Evolutionary conservation across 2,329 filamentous ascomycete species (phyloP), one percentile per base, ranked within the genome.

Genomic region (Sporothrix phasma): DNA sequence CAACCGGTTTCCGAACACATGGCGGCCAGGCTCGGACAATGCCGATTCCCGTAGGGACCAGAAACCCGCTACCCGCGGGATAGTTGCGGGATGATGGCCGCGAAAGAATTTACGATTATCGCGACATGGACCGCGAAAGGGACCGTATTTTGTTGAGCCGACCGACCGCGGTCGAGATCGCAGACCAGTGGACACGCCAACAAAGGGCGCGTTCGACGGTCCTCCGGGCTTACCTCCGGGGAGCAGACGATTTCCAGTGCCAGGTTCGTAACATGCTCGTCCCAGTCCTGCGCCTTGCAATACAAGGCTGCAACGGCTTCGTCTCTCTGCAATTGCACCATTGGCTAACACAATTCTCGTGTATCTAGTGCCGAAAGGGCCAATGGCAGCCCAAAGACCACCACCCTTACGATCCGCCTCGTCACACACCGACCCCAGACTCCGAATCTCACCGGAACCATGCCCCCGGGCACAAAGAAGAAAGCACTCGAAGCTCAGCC

Each of bases 91-190:
- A 63, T 10, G 19, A 19, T 37, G 49, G 61, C 39, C 43, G 39
- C 10, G 61, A 64, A 3, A 17, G 46, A 31, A 46, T 53, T 29
- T 58, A 64, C 5, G 64, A 62, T 15, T 29, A 63, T 8, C 54
- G 62, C 8, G 67, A 67, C 10, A 49, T 67, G 10, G 60, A 68
- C 39, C 61, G 63, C n/a, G 47, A 61, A 19, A 66, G 65, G 7
- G 65, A 68, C 29, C 61, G 66, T 37, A 3, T 5, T 17, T 22
- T 37, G 15, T 22, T n/a, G 24, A 15, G 53, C 53, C 13, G 34
- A 10, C 53, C 34, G 19, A 41, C 4, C 53, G 34, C 17, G 53
- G 41, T 11, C 53, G 34, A 11, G 19, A 58, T 6, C 47, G 17
- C 26, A 17, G 47, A 17, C 26, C 47, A 51, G 8, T 29, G 47